These are phyloP conservation scores for Croton setiger DNA, from an alignment of 441 rosid species.

Conservation along the genomic window DNA sequence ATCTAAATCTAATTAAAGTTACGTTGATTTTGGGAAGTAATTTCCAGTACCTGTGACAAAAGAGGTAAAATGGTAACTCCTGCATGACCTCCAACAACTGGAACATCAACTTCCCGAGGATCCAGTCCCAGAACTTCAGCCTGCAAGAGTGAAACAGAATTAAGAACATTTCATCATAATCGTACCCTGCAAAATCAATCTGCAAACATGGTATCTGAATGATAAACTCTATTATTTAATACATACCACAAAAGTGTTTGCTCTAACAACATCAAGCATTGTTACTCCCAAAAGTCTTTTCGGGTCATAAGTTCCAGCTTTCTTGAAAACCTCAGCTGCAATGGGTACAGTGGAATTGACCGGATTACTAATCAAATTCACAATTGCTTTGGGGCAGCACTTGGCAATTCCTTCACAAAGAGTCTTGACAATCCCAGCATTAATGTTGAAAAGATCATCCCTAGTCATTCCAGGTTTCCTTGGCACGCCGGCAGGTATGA, in stretches of 20 bases:
- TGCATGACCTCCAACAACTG: slow-evolving; percentile 87
- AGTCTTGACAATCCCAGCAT: slow-evolving; percentile 83
- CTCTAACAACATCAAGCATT: slow-evolving; percentile 81
- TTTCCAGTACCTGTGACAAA: slow-evolving; percentile 53
- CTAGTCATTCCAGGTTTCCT: slow-evolving; percentile 97
- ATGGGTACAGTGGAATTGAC: slow-evolving; percentile 90
- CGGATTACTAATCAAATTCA: slow-evolving; percentile 82
- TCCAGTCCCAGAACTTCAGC: slow-evolving; percentile 73
- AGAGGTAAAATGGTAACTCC: slow-evolving; percentile 91
- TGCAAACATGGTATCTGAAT: neutral
- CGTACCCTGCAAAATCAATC: neutral
- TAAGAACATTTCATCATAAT: neutral
- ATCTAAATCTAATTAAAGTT: neutral
- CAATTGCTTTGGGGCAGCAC: slow-evolving; percentile 67
- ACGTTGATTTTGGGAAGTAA: neutral
- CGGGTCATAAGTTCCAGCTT: slow-evolving; percentile 80
- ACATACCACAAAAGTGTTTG: slow-evolving; percentile 85
- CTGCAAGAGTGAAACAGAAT: slow-evolving; percentile 19
- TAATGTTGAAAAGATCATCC: slow-evolving; percentile 89
- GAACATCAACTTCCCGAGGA: slow-evolving; percentile 69
- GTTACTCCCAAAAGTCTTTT: slow-evolving; percentile 84
- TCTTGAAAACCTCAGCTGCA: slow-evolving; percentile 87
- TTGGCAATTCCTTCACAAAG: slow-evolving; percentile 77
- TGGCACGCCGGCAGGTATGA: slow-evolving; percentile 93
- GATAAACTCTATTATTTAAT: neutral